These are phyloP conservation scores for Trichophyton mentagrophytes DNA, from an alignment of 2,329 filamentous ascomycete species.

Conservation along the genomic window DNA sequence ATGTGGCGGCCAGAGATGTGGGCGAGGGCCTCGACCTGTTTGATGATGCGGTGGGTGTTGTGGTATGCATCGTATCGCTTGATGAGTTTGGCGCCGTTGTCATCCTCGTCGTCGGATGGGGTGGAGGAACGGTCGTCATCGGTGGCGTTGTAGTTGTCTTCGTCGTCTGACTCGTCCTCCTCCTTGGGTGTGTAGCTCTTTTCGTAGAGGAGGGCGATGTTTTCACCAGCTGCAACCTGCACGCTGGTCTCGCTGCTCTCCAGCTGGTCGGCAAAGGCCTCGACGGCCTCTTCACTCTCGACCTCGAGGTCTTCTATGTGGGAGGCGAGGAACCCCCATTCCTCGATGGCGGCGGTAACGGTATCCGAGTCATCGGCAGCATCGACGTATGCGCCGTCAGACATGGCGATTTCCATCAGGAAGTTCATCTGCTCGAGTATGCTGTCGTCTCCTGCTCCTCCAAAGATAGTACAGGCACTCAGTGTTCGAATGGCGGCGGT, in stretches of 20 bases:
- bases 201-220: constrained; percentile 74
- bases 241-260: constrained; percentile 60
- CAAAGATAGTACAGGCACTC: constrained; percentile 59
- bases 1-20: constrained; percentile 49
- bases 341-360: constrained; percentile 61
- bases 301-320: constrained; percentile 62
- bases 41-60: constrained; percentile 47
- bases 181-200: constrained; percentile 50
- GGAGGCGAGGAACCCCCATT: constrained; percentile 70
- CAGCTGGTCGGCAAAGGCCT: constrained; percentile 75
- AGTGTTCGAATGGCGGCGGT: constrained; percentile 61
- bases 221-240: constrained; percentile 63
- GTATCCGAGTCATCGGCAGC: constrained; percentile 58
- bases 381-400: constrained; percentile 60
- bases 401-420: constrained; percentile 63
- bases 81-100: constrained; percentile 34
- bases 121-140: constrained; percentile 31
- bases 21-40: constrained; percentile 47
- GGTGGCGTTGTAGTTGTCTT: constrained; percentile 33
- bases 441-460: constrained; percentile 56
- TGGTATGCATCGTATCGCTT: constrained; percentile 58
- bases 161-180: constrained; percentile 42
- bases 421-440: constrained; percentile 61
- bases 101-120: constrained; percentile 23
- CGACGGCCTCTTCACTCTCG: constrained; percentile 58